Percentiles rank a stretch among this genome's conserved stretches.
Evolutionary conservation across 2,329 filamentous ascomycete species (phyloP).

Genomic region (Aspergillus japonicus): DNA sequence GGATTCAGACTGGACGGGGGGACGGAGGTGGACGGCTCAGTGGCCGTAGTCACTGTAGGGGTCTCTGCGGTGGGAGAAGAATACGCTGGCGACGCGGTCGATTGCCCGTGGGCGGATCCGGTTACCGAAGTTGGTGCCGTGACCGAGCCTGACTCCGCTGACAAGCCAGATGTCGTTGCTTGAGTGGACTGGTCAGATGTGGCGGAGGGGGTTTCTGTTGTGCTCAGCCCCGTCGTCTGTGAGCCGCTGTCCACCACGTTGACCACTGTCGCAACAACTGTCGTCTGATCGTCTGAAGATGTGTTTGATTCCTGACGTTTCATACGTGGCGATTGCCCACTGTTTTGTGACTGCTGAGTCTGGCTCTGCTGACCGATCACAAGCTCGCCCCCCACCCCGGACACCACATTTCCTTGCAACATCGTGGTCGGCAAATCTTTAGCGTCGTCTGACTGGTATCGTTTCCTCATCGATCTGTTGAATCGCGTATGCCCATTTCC

Average conservation of each 20-base stretch:
- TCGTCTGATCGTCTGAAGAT: not conserved
- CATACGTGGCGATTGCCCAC: not conserved
- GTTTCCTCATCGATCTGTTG: conserved; percentile 15
- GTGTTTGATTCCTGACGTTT: conserved; percentile 1
- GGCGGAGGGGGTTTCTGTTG: conserved; percentile 2
- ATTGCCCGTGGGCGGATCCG: not conserved
- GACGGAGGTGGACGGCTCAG: not conserved
- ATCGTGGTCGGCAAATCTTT: not conserved
- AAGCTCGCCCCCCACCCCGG: not conserved
- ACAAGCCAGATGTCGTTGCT: not conserved
- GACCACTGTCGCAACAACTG: conserved; percentile 1
- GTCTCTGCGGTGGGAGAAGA: conserved; percentile 13
- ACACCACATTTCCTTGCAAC: not conserved
- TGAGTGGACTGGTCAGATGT: conserved; percentile 5
- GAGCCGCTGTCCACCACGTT: conserved; percentile 1
- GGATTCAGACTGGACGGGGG: conserved; percentile 1
- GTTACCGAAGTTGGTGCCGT: conserved; percentile 8
- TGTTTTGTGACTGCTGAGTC: conserved; percentile 2
- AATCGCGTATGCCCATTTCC: conserved; percentile 16
- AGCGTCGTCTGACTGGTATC: conserved; percentile 2
- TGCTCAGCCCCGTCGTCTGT: conserved; percentile 3
- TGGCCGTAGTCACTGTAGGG: conserved; percentile 9
- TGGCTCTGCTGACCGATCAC: not conserved
- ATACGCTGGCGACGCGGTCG: conserved; percentile 10
- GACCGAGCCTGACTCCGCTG: not conserved